These are phyloP conservation scores for Moesziomyces antarcticus DNA, from an alignment of 1,284 basidiomycete genomes.

Conservation along the genomic window DNA sequence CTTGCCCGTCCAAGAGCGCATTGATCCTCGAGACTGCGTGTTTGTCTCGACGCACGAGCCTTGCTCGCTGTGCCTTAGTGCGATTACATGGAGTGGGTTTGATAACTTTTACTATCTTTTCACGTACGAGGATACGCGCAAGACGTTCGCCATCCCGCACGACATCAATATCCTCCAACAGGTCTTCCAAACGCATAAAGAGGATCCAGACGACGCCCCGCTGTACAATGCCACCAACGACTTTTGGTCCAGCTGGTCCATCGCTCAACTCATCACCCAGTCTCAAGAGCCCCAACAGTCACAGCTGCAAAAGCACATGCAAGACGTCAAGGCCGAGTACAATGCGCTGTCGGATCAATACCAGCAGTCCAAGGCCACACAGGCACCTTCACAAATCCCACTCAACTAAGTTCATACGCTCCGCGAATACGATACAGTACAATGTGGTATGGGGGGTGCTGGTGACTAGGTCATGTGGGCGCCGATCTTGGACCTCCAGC, in stretches of 20 bases:
- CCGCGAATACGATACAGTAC: too few species aligned
- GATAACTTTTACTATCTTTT: slow-evolving; percentile 37
- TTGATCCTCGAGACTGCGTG: slow-evolving; percentile 13
- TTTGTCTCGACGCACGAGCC: slow-evolving; percentile 34
- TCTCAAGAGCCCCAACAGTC: not conserved
- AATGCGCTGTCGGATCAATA: slow-evolving; percentile 8
- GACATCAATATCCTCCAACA: slow-evolving; percentile 23
- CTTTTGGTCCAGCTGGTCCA: slow-evolving; percentile 10
- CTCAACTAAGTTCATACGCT: not conserved
- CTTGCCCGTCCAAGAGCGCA: accelerated
- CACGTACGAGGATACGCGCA: slow-evolving; percentile 19
- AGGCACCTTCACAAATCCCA: slow-evolving; percentile 4
- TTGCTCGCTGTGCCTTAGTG: slow-evolving; percentile 24
- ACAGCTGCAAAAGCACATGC: not conserved
- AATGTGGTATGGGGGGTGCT: too few species aligned
- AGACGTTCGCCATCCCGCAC: slow-evolving; percentile 18
- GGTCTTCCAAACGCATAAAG: slow-evolving; percentile 13
- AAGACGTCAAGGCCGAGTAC: slow-evolving; percentile 8
- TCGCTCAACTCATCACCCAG: slow-evolving; percentile 10
- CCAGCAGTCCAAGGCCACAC: slow-evolving; percentile 1
- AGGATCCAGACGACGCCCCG: not conserved
- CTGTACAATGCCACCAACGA: slow-evolving; percentile 21
- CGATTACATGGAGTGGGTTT: slow-evolving; percentile 30
- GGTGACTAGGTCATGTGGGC: slow-evolving; percentile 14
- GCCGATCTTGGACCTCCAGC: slow-evolving; percentile 74